These are phyloP conservation scores for Neurospora pannonica DNA, from an alignment of 495 filamentous ascomycete genomes.

Conservation along the genomic window DNA sequence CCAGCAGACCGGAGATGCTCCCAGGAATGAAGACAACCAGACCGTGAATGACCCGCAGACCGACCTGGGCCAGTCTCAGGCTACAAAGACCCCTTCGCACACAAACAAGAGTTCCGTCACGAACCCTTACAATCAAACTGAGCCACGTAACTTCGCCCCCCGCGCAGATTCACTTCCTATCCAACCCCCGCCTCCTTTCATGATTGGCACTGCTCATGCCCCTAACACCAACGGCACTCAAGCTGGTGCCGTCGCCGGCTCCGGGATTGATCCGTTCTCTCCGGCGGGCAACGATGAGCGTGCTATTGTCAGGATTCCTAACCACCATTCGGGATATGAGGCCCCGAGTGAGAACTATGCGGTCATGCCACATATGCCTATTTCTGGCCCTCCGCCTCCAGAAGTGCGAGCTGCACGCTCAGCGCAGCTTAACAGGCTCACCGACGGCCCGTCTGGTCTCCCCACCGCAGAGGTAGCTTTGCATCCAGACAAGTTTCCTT, in stretches of 20 bases:
- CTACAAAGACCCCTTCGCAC: slow-evolving; percentile 6
- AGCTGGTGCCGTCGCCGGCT: background rate
- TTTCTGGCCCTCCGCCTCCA: background rate
- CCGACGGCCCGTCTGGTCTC: slow-evolving; percentile 6
- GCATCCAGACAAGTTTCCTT: slow-evolving; percentile 28
- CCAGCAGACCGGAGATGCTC: background rate
- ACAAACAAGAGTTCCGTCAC: slow-evolving; percentile 5
- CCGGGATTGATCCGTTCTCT: background rate
- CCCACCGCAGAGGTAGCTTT: slow-evolving; percentile 26
- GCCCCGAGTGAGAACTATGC: background rate
- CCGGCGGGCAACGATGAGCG: background rate
- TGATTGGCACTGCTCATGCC: background rate
- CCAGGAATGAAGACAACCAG: background rate
- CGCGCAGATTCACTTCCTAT: background rate
- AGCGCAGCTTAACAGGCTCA: slow-evolving; percentile 18
- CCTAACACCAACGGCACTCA: background rate
- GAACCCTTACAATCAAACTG: slow-evolving; percentile 13
- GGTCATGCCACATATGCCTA: background rate
- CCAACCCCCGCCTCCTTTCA: background rate
- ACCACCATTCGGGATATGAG: background rate
- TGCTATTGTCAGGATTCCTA: background rate
- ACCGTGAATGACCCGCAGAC: background rate
- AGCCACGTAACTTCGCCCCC: slow-evolving; percentile 17
- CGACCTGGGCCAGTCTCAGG: background rate
- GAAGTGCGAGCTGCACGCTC: slow-evolving; percentile 18